phyloP scores from a whole-genome alignment of 2,329 filamentous ascomycete species.

The Curvularia verruculosa region DNA sequence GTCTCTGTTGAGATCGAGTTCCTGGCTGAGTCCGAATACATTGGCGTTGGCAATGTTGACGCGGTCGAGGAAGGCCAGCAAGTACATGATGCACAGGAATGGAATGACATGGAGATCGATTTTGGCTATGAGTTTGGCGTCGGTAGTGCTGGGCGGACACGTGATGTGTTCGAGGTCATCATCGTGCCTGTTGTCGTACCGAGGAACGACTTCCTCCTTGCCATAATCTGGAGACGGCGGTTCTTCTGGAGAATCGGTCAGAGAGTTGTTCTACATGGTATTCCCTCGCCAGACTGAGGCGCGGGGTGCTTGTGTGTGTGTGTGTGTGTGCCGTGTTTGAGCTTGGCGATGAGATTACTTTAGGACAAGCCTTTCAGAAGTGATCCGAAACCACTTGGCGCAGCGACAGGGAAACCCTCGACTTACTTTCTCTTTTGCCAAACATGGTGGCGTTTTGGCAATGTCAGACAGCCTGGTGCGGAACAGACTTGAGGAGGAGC shows the following conservation, averaged over 20 bases:
- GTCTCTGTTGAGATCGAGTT: slow-evolving; percentile 51
- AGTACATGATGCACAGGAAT: slow-evolving; percentile 58
- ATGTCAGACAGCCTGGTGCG: background rate
- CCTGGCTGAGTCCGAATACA: slow-evolving; percentile 56
- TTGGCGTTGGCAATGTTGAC: slow-evolving; percentile 63
- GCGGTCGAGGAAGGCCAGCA: slow-evolving; percentile 57
- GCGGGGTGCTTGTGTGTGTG: too few relatives aligned
- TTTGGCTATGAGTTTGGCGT: slow-evolving; percentile 52
- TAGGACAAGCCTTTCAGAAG: slow-evolving; percentile 8
- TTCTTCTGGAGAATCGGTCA: slow-evolving; percentile 27
- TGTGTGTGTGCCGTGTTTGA: background rate
- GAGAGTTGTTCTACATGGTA: slow-evolving; percentile 1
- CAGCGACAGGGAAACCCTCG: slow-evolving; percentile 5
- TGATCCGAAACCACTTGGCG: slow-evolving; percentile 16
- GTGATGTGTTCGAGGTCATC: slow-evolving; percentile 47
- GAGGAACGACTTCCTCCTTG: slow-evolving; percentile 24
- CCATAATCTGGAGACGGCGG: slow-evolving; percentile 24
- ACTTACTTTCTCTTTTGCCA: slow-evolving; percentile 43
- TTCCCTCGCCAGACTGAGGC: background rate
- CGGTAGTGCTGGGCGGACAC: slow-evolving; percentile 58
- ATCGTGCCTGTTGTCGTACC: slow-evolving; percentile 46
- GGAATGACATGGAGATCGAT: slow-evolving; percentile 59
- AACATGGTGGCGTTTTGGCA: slow-evolving; percentile 32
- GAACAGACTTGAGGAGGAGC: slow-evolving; percentile 1
- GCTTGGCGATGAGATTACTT: slow-evolving; percentile 10